Percentiles rank a stretch among this genome's conserved stretches.
Evolutionary conservation across 306 rosid genomes (phyloP).

Genomic region (Elaeagnus macrophylla): DNA sequence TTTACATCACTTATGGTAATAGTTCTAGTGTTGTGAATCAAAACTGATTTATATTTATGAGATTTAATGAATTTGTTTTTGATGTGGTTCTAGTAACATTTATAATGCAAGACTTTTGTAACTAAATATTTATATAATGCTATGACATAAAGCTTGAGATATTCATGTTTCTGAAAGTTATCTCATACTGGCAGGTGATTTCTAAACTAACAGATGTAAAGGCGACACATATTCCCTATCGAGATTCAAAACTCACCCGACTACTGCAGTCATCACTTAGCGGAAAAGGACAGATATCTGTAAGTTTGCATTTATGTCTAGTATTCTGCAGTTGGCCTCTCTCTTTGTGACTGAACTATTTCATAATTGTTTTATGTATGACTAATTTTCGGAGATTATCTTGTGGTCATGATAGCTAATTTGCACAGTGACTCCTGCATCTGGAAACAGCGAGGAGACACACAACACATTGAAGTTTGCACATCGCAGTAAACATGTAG

Average conservation of each 20-base stretch:
- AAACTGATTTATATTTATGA: too few species aligned
- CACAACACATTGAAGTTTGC: constrained; percentile 96
- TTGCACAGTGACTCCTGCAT: constrained; percentile 95
- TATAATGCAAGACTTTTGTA: too few species aligned
- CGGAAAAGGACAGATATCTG: constrained; percentile 98
- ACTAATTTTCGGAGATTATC: constrained; percentile 16
- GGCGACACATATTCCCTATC: constrained; percentile 87
- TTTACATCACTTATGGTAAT: too few species aligned
- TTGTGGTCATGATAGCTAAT: constrained; percentile 56
- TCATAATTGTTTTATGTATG: constrained; percentile 16
- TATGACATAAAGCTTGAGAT: background rate
- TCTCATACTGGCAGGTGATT: constrained; percentile 59
- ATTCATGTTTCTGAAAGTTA: constrained; percentile 19
- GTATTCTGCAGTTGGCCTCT: constrained; percentile 7
- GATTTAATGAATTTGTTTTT: too few species aligned
- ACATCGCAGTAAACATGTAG: constrained; percentile 93
- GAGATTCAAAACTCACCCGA: constrained; percentile 97
- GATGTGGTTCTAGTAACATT: too few species aligned
- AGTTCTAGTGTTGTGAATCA: too few species aligned
- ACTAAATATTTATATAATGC: too few species aligned
- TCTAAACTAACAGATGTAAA: constrained; percentile 85
- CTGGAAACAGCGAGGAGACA: constrained; percentile 93
- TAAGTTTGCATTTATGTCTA: constrained; percentile 38
- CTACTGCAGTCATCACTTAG: constrained; percentile 92
- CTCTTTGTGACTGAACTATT: background rate